phyloP scores from a whole-genome alignment of 768 basidiomycete genomes.

The Phlebiopsis flavidoalba region DNA sequence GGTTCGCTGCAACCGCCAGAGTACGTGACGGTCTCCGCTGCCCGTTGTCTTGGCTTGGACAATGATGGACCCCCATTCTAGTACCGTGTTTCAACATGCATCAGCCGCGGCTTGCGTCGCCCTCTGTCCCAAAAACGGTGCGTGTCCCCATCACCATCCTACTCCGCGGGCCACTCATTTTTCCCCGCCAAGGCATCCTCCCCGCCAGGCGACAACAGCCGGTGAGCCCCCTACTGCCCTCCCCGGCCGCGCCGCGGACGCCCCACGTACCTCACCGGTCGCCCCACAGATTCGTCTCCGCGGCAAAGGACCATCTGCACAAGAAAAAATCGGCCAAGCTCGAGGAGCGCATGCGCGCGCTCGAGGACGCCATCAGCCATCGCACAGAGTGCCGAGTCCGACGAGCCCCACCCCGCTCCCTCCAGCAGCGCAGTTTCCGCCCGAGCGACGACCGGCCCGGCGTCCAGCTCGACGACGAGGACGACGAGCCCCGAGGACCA shows the following conservation, averaged over 20 bases:
- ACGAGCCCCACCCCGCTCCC: constrained; percentile 39
- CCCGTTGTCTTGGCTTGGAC: neutral
- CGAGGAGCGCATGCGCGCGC: constrained; percentile 45
- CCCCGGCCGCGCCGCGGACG: neutral
- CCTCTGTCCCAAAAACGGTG: constrained; percentile 51
- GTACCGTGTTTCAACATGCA: constrained; percentile 37
- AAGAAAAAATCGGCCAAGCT: constrained; percentile 36
- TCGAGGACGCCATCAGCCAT: constrained; percentile 54
- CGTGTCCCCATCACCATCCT: constrained; percentile 1
- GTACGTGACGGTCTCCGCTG: constrained; percentile 10
- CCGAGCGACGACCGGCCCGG: constrained; percentile 30
- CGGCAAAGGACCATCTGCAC: constrained; percentile 49
- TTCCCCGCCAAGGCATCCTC: constrained; percentile 36
- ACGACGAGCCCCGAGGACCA: neutral
- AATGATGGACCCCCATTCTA: constrained; percentile 8
- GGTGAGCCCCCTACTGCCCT: constrained; percentile 27
- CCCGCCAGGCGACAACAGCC: constrained; percentile 52
- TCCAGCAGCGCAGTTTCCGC: constrained; percentile 19
- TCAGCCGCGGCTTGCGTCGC: constrained; percentile 46
- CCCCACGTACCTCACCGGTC: neutral
- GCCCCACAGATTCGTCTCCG: constrained; percentile 40
- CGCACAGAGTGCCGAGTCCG: constrained; percentile 34
- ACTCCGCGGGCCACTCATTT: neutral
- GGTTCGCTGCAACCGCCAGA: constrained; percentile 22
- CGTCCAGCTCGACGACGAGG: constrained; percentile 11